Evolutionary conservation across 495 filamentous ascomycete species (phyloP).

Genomic region (Entonaema liquescens): DNA sequence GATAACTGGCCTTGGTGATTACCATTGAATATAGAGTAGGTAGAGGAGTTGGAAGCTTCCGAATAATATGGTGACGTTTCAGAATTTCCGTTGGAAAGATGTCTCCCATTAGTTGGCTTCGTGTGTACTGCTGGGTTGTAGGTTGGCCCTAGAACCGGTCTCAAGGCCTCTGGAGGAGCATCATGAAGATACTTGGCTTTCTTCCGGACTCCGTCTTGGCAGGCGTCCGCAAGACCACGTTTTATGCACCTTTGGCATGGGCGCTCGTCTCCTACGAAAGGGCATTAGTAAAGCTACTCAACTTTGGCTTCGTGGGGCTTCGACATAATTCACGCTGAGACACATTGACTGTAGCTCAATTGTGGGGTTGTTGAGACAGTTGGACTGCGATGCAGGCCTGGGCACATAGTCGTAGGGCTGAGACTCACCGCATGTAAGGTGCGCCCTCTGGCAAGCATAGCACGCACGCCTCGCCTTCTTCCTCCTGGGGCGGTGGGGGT

Average conservation of each 20-base stretch:
- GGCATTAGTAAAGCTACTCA: constrained; percentile 27
- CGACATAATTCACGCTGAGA: constrained; percentile 20
- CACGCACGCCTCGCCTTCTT: constrained; percentile 97
- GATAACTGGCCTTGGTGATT: constrained; percentile 43
- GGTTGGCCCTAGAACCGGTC: constrained; percentile 64
- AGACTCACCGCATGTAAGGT: constrained; percentile 95
- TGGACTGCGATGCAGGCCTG: constrained; percentile 31
- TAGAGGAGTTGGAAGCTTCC: constrained; percentile 39
- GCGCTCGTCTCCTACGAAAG: constrained; percentile 69
- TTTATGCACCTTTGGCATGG: constrained; percentile 95
- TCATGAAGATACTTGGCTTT: constrained; percentile 99
- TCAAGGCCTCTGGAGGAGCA: constrained; percentile 77
- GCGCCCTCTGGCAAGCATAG: constrained; percentile 95
- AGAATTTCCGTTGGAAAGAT: constrained; percentile 39
- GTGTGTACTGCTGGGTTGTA: constrained; percentile 57
- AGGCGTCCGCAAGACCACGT: constrained; percentile 85
- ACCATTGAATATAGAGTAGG: constrained; percentile 50
- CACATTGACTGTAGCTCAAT: constrained; percentile 18
- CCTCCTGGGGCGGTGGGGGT: constrained; percentile 83
- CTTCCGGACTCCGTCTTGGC: constrained; percentile 95
- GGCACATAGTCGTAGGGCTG: constrained; percentile 40
- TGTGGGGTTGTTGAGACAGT: constrained; percentile 35
- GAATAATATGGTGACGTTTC: constrained; percentile 45
- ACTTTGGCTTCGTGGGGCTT: constrained; percentile 14
- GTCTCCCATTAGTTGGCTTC: constrained; percentile 46